phyloP scores from a whole-genome alignment of 2,329 filamentous ascomycete species.

The Fusarium kyushuense region DNA sequence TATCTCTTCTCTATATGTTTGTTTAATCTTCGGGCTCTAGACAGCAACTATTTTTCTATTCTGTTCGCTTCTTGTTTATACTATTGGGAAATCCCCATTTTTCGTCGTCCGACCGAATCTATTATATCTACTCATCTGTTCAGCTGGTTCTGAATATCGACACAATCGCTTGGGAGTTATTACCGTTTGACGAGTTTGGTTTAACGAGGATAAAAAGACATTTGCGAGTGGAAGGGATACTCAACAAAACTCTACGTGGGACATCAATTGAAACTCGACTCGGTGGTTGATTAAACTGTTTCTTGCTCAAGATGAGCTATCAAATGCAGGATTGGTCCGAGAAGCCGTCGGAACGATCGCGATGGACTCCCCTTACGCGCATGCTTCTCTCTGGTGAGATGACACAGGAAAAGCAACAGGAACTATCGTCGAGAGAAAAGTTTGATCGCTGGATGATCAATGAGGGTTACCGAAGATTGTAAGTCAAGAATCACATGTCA shows the following conservation, averaged over 20 bases:
- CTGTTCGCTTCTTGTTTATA: slow-evolving; percentile 50
- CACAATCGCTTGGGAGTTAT: not conserved
- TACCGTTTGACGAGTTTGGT: slow-evolving; percentile 4
- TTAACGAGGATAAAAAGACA: not conserved
- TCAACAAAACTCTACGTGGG: not conserved
- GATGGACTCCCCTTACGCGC: slow-evolving; percentile 85
- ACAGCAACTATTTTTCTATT: slow-evolving; percentile 29
- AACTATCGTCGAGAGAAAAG: slow-evolving; percentile 75
- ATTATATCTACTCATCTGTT: slow-evolving; percentile 9
- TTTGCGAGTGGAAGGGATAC: not conserved
- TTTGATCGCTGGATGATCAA: slow-evolving; percentile 92
- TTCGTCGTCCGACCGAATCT: slow-evolving; percentile 6
- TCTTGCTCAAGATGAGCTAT: slow-evolving; percentile 46
- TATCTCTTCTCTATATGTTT: slow-evolving; percentile 28
- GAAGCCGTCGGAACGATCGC: slow-evolving; percentile 73
- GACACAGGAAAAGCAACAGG: slow-evolving; percentile 77
- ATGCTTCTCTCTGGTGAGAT: slow-evolving; percentile 88
- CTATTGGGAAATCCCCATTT: slow-evolving; percentile 4
- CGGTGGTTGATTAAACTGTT: slow-evolving; percentile 4
- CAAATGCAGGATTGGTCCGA: slow-evolving; percentile 47
- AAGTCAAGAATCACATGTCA: slow-evolving; percentile 54
- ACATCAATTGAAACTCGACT: not conserved
- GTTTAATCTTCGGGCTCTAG: slow-evolving; percentile 41
- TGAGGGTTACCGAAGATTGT: slow-evolving; percentile 85
- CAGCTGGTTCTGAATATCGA: slow-evolving; percentile 43